phyloP scores from a whole-genome alignment of 2,329 filamentous ascomycete genomes.

The Colletotrichum lupini region DNA sequence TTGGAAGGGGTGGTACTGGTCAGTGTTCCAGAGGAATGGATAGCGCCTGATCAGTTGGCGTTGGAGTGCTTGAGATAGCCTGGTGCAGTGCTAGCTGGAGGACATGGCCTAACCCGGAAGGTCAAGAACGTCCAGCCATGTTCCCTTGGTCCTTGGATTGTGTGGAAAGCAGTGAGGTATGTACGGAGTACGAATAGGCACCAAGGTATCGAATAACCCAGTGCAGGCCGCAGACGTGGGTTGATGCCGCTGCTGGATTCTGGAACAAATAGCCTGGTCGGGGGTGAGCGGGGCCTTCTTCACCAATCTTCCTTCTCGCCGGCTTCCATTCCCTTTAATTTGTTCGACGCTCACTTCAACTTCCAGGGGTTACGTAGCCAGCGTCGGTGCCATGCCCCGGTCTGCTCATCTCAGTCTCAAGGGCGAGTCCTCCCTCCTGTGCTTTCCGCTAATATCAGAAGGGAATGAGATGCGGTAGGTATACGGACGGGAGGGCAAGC shows the following conservation, averaged over 20 bases:
- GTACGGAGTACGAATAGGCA: neutral
- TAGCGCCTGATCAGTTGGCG: slow-evolving; percentile 11
- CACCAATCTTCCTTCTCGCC: neutral
- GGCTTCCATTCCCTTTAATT: neutral
- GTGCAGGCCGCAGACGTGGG: neutral
- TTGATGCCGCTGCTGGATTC: neutral
- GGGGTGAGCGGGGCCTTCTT: neutral
- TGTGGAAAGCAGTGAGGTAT: neutral
- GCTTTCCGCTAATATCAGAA: slow-evolving; percentile 7
- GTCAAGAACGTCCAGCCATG: slow-evolving; percentile 5
- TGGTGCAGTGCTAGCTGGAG: slow-evolving; percentile 14
- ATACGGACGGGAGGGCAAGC: slow-evolving; percentile 27
- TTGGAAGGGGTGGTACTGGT: slow-evolving; percentile 3
- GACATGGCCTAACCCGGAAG: slow-evolving; percentile 9
- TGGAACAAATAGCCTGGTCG: neutral
- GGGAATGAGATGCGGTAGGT: slow-evolving; percentile 9
- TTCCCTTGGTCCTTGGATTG: neutral
- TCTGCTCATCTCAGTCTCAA: slow-evolving; percentile 7
- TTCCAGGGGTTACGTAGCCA: slow-evolving; percentile 11
- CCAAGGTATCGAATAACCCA: neutral
- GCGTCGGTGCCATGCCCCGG: slow-evolving; percentile 8
- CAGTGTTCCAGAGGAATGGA: slow-evolving; percentile 26
- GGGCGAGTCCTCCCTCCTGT: neutral
- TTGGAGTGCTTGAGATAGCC: slow-evolving; percentile 8
- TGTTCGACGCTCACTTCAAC: slow-evolving; percentile 1